Base-by-base conservation (phyloP, 768 basidiomycete genomes). In the Tylopilus rubrobrunneus region DNA sequence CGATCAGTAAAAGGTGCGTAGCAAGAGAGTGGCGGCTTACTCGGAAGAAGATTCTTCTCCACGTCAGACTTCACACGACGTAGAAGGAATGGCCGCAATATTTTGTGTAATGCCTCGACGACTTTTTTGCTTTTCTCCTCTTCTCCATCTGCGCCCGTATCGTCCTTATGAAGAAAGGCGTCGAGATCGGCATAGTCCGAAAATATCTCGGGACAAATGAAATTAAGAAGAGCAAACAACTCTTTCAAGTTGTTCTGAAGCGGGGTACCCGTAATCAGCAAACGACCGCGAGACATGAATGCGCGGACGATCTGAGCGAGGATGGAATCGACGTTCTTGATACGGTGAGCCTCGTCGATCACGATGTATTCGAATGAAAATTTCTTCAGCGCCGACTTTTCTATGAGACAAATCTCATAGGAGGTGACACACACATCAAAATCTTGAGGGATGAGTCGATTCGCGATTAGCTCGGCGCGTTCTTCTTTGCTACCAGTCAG, bases 331-430 rank as follows among this genome's bases (percentile, higher is more conserved):
- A 96, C 94, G 68, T 98, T 98, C 76, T 98, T 98, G 80, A 99
- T 99, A 23, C 97, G 88, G 66, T 99, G 96, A 1, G 96, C 96
- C 73, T 99, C 96, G 73, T 99, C 96, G 64, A 99, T 98, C 59
- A 89, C 83, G 70, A 98, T 98, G 72, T 98, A 98, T 70, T 96
- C 92, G 76, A 98, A 98, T 0, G 87, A 88, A 69, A 98, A 92
- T 70, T 96, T 96, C 73, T 92, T 92, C 57, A 98, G 77, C 0
- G 87, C 81, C n/a, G 83, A 78, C 71, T 93, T 93, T 69, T 99
- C 97, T 60, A 96, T 92, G 58, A 98, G 81, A 68, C 93, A 96
- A 56, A 99, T 90, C 70, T 98, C 97, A 72, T 99, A 99, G 1
- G 92, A 89, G 1, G 97, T 98, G 70, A 98, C 87, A 71, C 90